A percentile compares a stretch with the other conserved stretches of the same genome.
These are phyloP conservation scores for Leccinum ochraceum DNA, from an alignment of 768 basidiomycete genomes.

Conservation along the genomic window DNA sequence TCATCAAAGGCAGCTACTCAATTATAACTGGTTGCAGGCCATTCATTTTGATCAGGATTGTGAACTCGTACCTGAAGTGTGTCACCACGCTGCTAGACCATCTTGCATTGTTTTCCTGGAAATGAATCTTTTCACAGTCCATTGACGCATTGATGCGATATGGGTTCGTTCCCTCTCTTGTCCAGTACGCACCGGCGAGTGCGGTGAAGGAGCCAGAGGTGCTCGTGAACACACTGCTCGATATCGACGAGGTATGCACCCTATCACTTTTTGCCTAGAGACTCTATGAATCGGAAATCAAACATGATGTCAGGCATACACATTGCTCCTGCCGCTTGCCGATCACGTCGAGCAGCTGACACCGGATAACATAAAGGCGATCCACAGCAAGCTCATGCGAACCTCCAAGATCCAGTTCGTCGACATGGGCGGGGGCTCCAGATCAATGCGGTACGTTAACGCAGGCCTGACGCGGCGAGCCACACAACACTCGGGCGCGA, in stretches of 20 bases:
- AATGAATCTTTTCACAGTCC: constrained; percentile 20
- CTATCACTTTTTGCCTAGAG: neutral
- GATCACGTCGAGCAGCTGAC: constrained; percentile 30
- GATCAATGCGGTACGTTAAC: constrained; percentile 29
- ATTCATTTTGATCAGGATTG: constrained; percentile 31
- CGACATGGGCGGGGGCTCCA: constrained; percentile 9
- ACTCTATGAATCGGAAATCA: neutral
- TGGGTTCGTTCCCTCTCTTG: constrained; percentile 27
- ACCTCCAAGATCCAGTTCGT: constrained; percentile 32
- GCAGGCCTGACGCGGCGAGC: constrained; percentile 31
- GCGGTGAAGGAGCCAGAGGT: constrained; percentile 26
- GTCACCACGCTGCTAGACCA: constrained; percentile 1
- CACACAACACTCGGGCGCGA: constrained; percentile 31
- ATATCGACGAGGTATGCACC: constrained; percentile 29
- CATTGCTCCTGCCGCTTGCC: constrained; percentile 19
- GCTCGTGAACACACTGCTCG: constrained; percentile 21
- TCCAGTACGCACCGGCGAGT: constrained; percentile 27
- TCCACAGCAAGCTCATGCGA: constrained; percentile 33
- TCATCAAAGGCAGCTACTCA: constrained; percentile 31
- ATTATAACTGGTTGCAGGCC: constrained; percentile 33
- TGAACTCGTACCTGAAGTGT: constrained; percentile 21
- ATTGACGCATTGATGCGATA: constrained; percentile 26
- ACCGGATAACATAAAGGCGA: constrained; percentile 30
- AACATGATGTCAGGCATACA: constrained; percentile 25
- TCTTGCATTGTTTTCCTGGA: neutral